Evolutionary conservation across 1,284 basidiomycete genomes (phyloP), one percentile per base, ranked within the genome.

Genomic region (Ganoderma boninense): DNA sequence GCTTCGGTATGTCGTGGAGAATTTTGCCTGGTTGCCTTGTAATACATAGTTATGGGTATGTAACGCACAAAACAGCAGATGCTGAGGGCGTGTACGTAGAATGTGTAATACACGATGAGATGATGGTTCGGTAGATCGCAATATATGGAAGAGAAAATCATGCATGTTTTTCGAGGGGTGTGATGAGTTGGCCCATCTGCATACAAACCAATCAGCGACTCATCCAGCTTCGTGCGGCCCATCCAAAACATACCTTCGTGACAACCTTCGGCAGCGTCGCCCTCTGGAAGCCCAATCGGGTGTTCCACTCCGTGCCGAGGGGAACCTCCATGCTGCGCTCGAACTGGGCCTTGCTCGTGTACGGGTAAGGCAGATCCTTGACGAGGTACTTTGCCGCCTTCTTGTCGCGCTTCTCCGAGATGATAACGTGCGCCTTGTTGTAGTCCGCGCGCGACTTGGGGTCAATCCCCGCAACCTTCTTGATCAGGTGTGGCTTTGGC

Each of bases 301-400:
- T 97, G 76, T 97, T 98, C 96, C 97, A 99, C 82, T 99, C 97
- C 63, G 86, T 86, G 6, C 97, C 97, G 40, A 98, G 77, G 1
- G 97, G 95, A 64, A 86, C 87, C 56, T 90, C 87, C 87, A 98
- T 91, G 70, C 88, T 90, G 42, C 92, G 89, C 80, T 97, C 95
- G 79, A 94, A 98, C 83, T 98, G 97, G 10, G 92, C 93, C 65
- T 91, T 90, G 79, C 91, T 94, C 4, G 97, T 83, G 80, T 97
- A 99, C 2, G 97, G 97, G 80, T 93, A 95, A 2, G 97, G 97
- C 62, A 99, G 82, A 80, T 98, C 96, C 80, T 94, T 94, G 67
- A 96, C 89, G 69, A 92, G 86, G 81, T 96, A 99, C 81, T 95
- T 94, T 14, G 90, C 85, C 1, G 95, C 95, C 81, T 98, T 98